Base-by-base conservation (phyloP, 129 eudicot species). In the Smallanthus sonchifolius region DNA sequence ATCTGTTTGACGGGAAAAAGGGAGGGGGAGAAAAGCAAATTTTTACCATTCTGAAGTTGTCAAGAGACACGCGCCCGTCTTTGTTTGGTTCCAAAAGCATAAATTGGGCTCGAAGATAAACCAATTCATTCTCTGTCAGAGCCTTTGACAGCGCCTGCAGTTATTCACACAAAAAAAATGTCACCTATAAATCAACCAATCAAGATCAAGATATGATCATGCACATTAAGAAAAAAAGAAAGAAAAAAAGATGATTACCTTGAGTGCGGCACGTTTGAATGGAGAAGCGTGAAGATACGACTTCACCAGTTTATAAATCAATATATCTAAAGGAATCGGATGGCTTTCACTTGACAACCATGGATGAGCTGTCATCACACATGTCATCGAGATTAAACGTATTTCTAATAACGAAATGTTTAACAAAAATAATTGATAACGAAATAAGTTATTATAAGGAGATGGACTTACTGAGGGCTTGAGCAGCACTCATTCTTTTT, bases 401-500 rank as follows among this genome's bases (percentile, higher is more conserved):
- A 28, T 8, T 56, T 9, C 36, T 24, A 56, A 24, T 56, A 56
- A 54, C 61, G 6, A 17, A 9, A 30, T 7, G 4, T 8, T 55
- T 55, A 9, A 13, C 38, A 28, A 57, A 6, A 32, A 57, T 28
- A 28, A 57, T 9, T 1, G 7, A 57, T 24, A 9, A 28, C 30
- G 7, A 57, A 57, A 57, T 4, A 28, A 56, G 6, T 28, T 56
- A 24, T 20, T 56, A 56, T 1, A 56, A 60, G 1, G 63, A 5
- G 5, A 13, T 13, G 40, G 34, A 80, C 95, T 91, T 80, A 91
- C 97, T 91, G 78, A 91, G 84, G 77, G 97, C 97, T 82, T 91
- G 97, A 47, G 91, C 97, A 32, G 97, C 97, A 64, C 91, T 91
- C 97, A 91, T 91, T 77, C 97, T 83, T 70, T 91, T 91, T 57